Evolutionary conservation across 2,329 filamentous ascomycete genomes (phyloP).

Genomic region (Aspergillus oerlinghausenensis): DNA sequence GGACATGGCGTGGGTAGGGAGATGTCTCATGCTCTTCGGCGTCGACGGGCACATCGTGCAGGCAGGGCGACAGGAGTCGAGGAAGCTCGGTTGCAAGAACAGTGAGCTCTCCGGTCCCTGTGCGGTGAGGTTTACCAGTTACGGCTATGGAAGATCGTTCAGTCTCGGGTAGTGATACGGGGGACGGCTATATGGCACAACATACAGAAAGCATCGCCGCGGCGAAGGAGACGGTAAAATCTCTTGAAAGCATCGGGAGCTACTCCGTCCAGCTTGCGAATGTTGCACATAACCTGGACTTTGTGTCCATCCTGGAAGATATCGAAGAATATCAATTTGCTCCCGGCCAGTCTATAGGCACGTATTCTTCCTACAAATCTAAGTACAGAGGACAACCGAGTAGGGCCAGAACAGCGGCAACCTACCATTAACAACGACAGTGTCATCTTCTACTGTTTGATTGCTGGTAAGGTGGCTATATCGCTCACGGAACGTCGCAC

Average conservation of each 20-base stretch:
- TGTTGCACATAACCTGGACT: conserved; percentile 73
- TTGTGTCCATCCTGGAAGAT: conserved; percentile 67
- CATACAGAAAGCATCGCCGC: conserved; percentile 82
- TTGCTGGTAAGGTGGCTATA: conserved; percentile 35
- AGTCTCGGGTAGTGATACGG: conserved; percentile 9
- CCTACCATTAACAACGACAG: conserved; percentile 43
- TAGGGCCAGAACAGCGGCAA: conserved; percentile 17
- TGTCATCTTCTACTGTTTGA: conserved; percentile 37
- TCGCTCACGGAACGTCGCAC: conserved; percentile 33
- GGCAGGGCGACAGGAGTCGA: conserved; percentile 66
- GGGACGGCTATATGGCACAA: conserved; percentile 19
- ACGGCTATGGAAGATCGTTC: conserved; percentile 49
- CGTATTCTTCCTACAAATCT: conserved; percentile 65
- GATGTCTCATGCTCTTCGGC: conserved; percentile 67
- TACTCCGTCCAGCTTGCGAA: conserved; percentile 42
- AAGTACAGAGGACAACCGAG: conserved; percentile 30
- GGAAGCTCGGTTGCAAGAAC: conserved; percentile 66
- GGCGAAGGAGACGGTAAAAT: conserved; percentile 62
- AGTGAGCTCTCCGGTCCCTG: conserved; percentile 69
- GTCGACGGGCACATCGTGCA: conserved; percentile 71
- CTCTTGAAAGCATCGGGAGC: conserved; percentile 49
- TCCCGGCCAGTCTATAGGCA: conserved; percentile 66
- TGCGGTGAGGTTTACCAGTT: conserved; percentile 65
- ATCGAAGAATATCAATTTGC: conserved; percentile 80
- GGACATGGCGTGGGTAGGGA: conserved; percentile 74